Percentiles rank a stretch among this genome's conserved stretches.
Conservation (phyloP, 768 basidiomycete genomes). For the Amanita polypyramis region DNA sequence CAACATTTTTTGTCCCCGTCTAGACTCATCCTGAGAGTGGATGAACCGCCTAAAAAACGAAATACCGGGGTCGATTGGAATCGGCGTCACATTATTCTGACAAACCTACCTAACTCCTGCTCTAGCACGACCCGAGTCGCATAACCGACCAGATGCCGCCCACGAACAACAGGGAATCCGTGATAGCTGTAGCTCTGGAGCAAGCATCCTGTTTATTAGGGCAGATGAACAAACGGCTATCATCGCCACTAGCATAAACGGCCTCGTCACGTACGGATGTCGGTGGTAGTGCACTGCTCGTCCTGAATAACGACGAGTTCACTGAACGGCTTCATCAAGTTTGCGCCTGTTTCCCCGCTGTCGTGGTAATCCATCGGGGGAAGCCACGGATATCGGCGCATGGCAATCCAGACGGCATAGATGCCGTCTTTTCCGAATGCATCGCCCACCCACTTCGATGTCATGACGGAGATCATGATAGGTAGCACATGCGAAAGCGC, state of each 20-base stretch:
- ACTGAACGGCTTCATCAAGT: slow-evolving; percentile 45
- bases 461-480: slow-evolving; percentile 74
- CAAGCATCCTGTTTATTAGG: slow-evolving; percentile 23
- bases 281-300: slow-evolving; percentile 31
- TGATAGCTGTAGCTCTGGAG: slow-evolving; percentile 36
- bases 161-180: slow-evolving; percentile 56
- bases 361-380: slow-evolving; percentile 57
- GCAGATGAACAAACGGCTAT: neutral
- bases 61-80: neutral
- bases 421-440: slow-evolving; percentile 61
- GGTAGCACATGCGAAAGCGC: slow-evolving; percentile 74
- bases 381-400: slow-evolving; percentile 64
- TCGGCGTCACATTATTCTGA: neutral
- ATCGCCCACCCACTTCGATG: slow-evolving; percentile 69
- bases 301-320: slow-evolving; percentile 45
- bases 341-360: slow-evolving; percentile 48
- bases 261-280: slow-evolving; percentile 28
- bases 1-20: slow-evolving; percentile 27
- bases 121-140: slow-evolving; percentile 46
- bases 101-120: slow-evolving; percentile 28
- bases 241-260: neutral
- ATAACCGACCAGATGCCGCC: slow-evolving; percentile 45
- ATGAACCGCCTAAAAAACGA: neutral
- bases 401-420: slow-evolving; percentile 63
- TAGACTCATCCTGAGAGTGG: slow-evolving; percentile 10